A percentile compares a stretch with the other conserved stretches of the same genome.
These are phyloP conservation scores for Salix arbutifolia DNA, from an alignment of 345 rosid species.

Conservation along the genomic window DNA sequence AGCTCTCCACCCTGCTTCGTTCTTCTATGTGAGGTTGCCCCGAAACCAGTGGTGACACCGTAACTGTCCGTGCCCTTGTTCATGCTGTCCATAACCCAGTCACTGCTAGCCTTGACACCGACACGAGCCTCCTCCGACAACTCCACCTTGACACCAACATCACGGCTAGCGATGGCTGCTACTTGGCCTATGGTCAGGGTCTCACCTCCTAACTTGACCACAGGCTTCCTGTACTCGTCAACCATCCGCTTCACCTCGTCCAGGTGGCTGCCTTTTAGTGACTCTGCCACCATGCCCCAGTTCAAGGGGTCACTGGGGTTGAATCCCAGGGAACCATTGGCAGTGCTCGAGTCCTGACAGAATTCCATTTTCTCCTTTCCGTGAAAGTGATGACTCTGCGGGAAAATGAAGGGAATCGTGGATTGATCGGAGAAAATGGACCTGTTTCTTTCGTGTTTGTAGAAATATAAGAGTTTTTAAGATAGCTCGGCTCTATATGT, in stretches of 20 bases:
- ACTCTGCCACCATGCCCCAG: conserved; percentile 64
- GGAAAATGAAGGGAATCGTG: too few relatives aligned
- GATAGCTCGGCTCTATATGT: too few relatives aligned
- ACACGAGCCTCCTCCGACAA: conserved; percentile 15
- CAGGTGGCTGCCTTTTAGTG: conserved; percentile 72
- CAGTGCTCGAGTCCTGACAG: neutral
- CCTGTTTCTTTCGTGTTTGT: too few relatives aligned
- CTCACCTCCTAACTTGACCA: conserved; percentile 63
- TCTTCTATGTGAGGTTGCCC: conserved; percentile 28
- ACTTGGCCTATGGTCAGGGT: conserved; percentile 78
- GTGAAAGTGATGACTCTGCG: neutral
- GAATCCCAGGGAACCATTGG: neutral
- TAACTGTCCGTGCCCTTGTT: conserved; percentile 27
- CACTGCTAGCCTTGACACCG: conserved; percentile 24
- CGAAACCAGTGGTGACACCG: conserved; percentile 31
- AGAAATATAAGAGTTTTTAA: too few relatives aligned
- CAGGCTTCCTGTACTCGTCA: conserved; percentile 50
- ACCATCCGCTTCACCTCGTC: conserved; percentile 83
- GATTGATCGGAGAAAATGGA: neutral
- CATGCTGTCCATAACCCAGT: conserved; percentile 25
- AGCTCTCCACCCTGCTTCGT: conserved; percentile 29
- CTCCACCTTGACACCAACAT: conserved; percentile 13
- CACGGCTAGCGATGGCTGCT: conserved; percentile 42
- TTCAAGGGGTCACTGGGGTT: conserved; percentile 51
- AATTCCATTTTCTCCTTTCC: neutral